phyloP scores from a whole-genome alignment of 306 rosid species.

The Pyrus pyrifolia region DNA sequence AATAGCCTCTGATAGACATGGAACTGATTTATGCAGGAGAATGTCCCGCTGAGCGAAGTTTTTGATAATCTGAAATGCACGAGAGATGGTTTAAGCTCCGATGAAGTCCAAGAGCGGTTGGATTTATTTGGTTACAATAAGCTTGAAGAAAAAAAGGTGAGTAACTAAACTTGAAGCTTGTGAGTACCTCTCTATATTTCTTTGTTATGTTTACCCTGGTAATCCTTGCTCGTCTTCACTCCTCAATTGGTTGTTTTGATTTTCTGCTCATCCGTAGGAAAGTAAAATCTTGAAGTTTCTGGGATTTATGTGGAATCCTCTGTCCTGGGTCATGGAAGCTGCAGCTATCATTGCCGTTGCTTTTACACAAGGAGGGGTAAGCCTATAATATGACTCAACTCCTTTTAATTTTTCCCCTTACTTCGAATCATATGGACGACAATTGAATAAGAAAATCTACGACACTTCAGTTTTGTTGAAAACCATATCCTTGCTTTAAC shows the following conservation, averaged over 20 bases:
- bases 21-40: conserved; percentile 49
- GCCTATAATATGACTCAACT: background rate
- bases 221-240: background rate
- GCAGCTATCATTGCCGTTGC: conserved; percentile 72
- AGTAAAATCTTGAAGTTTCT: conserved; percentile 58
- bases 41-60: conserved; percentile 56
- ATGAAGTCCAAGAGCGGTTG: conserved; percentile 45
- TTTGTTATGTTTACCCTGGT: background rate
- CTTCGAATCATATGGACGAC: too few species aligned
- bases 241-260: background rate
- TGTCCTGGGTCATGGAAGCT: conserved; percentile 91
- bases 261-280: conserved; percentile 31
- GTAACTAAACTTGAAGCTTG: background rate
- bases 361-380: conserved; percentile 64
- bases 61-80: conserved; percentile 56
- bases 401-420: background rate
- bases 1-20: background rate
- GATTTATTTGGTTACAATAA: conserved; percentile 61
- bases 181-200: background rate
- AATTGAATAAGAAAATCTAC: too few species aligned
- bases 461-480: too few species aligned
- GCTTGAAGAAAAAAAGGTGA: conserved; percentile 73
- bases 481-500: too few species aligned
- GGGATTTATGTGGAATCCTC: conserved; percentile 86
- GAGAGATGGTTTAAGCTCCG: conserved; percentile 49